phyloP scores from a whole-genome alignment of 495 filamentous ascomycete genomes.

The Penicillium turbatum region DNA sequence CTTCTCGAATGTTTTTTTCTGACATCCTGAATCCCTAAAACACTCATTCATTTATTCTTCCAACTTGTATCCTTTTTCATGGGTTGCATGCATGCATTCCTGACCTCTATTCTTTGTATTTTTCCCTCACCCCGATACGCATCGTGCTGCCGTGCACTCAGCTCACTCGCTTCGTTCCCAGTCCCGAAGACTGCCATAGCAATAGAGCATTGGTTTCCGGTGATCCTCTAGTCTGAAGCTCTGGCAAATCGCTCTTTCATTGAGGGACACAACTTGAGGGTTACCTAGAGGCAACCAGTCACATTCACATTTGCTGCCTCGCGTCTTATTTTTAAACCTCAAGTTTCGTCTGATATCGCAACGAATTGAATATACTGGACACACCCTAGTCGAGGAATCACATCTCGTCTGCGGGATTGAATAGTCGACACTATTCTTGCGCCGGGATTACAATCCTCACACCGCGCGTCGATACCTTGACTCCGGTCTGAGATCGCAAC shows the following conservation, averaged over 20 bases:
- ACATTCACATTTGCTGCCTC: too few species aligned
- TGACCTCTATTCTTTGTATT: background rate
- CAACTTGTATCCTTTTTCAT: conserved; percentile 1
- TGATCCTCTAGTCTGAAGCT: background rate
- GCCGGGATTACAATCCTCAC: too few species aligned
- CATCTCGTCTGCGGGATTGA: background rate
- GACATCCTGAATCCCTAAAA: conserved; percentile 2
- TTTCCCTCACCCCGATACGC: background rate
- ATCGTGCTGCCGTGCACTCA: background rate
- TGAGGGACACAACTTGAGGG: too few species aligned
- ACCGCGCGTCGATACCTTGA: background rate
- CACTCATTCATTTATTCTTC: background rate
- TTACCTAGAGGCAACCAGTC: too few species aligned
- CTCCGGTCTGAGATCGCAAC: background rate
- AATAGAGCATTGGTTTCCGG: conserved; percentile 4
- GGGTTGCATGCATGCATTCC: background rate
- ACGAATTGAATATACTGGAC: background rate
- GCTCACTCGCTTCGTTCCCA: conserved; percentile 7
- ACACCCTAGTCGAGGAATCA: background rate
- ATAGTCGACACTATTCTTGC: too few species aligned
- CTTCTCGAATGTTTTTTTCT: background rate
- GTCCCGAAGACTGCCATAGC: background rate
- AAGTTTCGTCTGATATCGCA: background rate
- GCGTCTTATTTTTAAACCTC: background rate
- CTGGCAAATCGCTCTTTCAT: too few species aligned